A percentile compares a stretch with the other conserved stretches of the same genome.
These are phyloP conservation scores for Schwanniomyces pseudopolymorphus DNA, from an alignment of 805 yeast genomes.

Conservation along the genomic window DNA sequence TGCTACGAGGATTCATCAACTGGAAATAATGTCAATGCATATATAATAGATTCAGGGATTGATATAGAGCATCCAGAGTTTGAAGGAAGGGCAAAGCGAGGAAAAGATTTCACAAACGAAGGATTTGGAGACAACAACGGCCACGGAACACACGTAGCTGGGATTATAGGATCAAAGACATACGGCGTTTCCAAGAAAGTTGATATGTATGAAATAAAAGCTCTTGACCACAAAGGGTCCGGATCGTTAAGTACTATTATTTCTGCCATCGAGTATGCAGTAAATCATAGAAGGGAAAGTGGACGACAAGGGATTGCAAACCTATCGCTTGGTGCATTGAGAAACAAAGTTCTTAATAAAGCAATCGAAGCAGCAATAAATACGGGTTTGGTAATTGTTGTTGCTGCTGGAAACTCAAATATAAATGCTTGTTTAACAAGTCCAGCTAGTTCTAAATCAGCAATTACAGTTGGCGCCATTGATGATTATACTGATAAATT, in stretches of 20 bases:
- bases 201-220: slow-evolving; percentile 70
- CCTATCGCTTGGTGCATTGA: slow-evolving; percentile 75
- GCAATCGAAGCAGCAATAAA: slow-evolving; percentile 76
- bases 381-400: slow-evolving; percentile 70
- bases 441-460: slow-evolving; percentile 75
- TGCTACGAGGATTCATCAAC: slow-evolving; percentile 43
- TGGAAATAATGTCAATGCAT: slow-evolving; percentile 69
- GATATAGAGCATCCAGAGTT: slow-evolving; percentile 58
- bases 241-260: slow-evolving; percentile 70
- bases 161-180: slow-evolving; percentile 21
- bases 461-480: slow-evolving; percentile 85
- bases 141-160: slow-evolving; percentile 29
- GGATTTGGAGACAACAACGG: slow-evolving; percentile 55
- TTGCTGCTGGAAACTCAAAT: slow-evolving; percentile 85
- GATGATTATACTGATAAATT: slow-evolving; percentile 70
- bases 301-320: slow-evolving; percentile 62
- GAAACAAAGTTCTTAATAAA: slow-evolving; percentile 62
- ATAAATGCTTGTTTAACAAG: slow-evolving; percentile 79
- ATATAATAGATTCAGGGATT: slow-evolving; percentile 85
- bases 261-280: slow-evolving; percentile 66
- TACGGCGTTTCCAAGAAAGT: slow-evolving; percentile 58
- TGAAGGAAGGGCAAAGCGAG: slow-evolving; percentile 58
- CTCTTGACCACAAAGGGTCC: slow-evolving; percentile 63
- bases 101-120: slow-evolving; percentile 62
- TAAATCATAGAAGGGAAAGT: slow-evolving; percentile 48